A percentile compares a stretch with the other conserved stretches of the same genome.
Conservation (phyloP, 2,329 filamentous ascomycete species). For the Zymoseptoria pseudotritici region DNA sequence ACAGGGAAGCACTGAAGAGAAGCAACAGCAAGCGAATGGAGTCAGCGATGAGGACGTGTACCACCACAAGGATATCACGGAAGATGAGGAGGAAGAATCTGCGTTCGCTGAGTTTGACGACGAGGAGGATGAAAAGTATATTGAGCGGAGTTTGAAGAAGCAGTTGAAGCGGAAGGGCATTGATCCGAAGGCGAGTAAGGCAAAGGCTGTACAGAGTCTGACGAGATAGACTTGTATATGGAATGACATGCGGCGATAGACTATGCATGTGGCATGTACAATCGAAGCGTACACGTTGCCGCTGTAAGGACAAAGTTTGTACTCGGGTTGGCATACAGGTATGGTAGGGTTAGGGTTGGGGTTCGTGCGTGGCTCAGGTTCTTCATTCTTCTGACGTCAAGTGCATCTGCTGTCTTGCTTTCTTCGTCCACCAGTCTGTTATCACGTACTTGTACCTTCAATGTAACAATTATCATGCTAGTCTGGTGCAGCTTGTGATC, state of each 20-base stretch:
- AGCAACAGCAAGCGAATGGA: slow-evolving; percentile 23
- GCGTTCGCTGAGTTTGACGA: slow-evolving; percentile 45
- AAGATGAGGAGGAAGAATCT: slow-evolving; percentile 23
- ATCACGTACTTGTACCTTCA: not conserved
- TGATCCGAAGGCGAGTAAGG: slow-evolving; percentile 36
- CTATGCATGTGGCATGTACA: not conserved
- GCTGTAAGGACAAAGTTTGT: not conserved
- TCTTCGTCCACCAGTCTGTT: not conserved
- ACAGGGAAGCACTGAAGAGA: slow-evolving; percentile 28
- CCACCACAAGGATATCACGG: slow-evolving; percentile 34
- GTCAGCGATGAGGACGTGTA: slow-evolving; percentile 46
- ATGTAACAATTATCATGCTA: not conserved
- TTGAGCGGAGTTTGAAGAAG: slow-evolving; percentile 39
- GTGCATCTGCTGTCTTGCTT: not conserved
- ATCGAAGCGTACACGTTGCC: no score
- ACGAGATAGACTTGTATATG: not conserved
- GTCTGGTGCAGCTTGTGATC: not conserved
- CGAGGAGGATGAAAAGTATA: slow-evolving; percentile 43
- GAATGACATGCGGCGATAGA: no score
- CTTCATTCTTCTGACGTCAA: not conserved
- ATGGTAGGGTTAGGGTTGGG: not conserved
- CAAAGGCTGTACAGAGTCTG: slow-evolving; percentile 6
- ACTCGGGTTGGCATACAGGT: not conserved
- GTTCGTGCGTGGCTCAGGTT: not conserved
- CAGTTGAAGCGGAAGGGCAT: slow-evolving; percentile 41